phyloP scores from a whole-genome alignment of 352 stramenopile genomes.

The Phytophthora pisi region DNA sequence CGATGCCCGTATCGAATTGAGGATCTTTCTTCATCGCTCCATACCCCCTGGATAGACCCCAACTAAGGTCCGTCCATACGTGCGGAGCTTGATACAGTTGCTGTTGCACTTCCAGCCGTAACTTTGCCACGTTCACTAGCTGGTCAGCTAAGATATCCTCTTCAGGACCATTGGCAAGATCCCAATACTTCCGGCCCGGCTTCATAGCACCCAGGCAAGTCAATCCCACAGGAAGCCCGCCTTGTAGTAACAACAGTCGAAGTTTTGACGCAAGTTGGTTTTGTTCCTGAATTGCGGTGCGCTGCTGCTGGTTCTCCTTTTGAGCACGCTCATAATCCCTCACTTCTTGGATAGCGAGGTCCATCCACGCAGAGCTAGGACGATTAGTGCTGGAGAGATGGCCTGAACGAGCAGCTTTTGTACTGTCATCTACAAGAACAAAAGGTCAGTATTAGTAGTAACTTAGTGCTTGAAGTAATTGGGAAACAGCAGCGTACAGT shows the following conservation, averaged over 20 bases:
- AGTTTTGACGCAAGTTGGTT: not conserved
- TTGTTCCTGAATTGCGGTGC: not conserved
- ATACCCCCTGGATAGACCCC: conserved; percentile 3
- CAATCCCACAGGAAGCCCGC: too few species aligned
- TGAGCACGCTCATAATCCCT: not conserved
- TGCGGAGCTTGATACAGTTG: not conserved
- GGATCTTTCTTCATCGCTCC: conserved; percentile 3
- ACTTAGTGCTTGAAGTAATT: too few species aligned
- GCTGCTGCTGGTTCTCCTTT: not conserved
- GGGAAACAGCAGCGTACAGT: not conserved
- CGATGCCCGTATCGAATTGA: not conserved
- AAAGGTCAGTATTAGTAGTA: not conserved
- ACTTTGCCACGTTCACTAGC: conserved; percentile 4
- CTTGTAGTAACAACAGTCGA: not conserved
- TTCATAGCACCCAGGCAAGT: too few species aligned
- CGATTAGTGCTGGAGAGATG: not conserved
- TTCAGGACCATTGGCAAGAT: conserved; percentile 1
- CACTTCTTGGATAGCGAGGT: not conserved
- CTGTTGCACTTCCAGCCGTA: conserved; percentile 4
- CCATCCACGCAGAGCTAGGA: not conserved
- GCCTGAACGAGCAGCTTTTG: not conserved
- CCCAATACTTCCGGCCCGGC: conserved; percentile 19
- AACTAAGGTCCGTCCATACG: not conserved
- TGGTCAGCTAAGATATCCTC: conserved; percentile 15
- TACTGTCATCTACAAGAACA: not conserved